Evolutionary conservation across 805 yeast genomes (phyloP), one percentile per base, ranked within the genome.

Genomic region (Saccharomycopsis capsularis): DNA sequence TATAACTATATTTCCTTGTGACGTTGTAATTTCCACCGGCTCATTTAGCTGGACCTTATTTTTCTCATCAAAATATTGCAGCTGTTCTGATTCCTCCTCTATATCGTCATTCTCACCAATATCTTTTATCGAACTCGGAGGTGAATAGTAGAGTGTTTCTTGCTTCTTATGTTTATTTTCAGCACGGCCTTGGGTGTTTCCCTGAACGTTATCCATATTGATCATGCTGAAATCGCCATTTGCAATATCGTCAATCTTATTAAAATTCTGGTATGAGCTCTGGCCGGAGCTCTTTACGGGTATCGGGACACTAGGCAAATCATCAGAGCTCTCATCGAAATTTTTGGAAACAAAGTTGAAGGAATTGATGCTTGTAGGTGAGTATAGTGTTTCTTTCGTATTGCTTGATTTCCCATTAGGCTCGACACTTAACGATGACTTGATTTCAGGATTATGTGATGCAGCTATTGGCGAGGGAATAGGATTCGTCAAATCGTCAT

Each of bases 111-210:
- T 7, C 25, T 27, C 22, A 19, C n/a, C 36, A 11, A 38, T 6
- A 11, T 46, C 50, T 7, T 40, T 18, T 9, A 48, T 15, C 13
- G 52, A 48, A 19, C 29, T 34, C 16, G 27, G 19, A 16, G 52
- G 52, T 6, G 48, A 44, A 34, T 43, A 48, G 27, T 43, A 48
- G 1, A 48, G 6, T 11, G 52, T 48, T 7, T 48, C 44, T 39
- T 44, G 52, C 19, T 27, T 43, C 16, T n/a, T 15, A 19, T 48
- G 52, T 22, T 35, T 32, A 11, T 27, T 37, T 22, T 19, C 27
- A 7, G 6, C 7, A n/a, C 7, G 13, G 6, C 15, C 13, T 18
- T 7, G 15, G 7, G 21, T 6, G 13, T 27, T 27, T 7, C 32
- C 32, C 13, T 7, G 32, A 13, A 7, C 13, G 15, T 9, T 34